Base-by-base conservation (phyloP, 352 stramenopile species). In the Globisporangium nodosum region DNA sequence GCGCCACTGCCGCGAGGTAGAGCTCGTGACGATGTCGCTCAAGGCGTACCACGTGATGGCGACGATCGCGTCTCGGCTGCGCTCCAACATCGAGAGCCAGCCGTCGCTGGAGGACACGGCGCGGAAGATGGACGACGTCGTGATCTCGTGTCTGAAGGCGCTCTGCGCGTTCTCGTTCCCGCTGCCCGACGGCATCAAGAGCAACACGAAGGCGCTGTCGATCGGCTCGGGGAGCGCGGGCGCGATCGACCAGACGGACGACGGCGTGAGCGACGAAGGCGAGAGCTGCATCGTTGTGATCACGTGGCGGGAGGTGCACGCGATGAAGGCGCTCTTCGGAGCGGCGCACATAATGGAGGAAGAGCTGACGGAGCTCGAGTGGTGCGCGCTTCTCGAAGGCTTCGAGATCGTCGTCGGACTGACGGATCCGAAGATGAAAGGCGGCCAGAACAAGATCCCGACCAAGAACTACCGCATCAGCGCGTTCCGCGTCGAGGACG, bases 251-350 rank as follows among this genome's bases (percentile, higher is more conserved):
- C 63, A 81, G 59, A 43, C 47, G 3, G 68, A 88, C 20, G 78
- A 90, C 49, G 53, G 31, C 11, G 57, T 54, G 15, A 45, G 61
- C 2, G 76, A 90, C 6, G 80, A 92, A 60, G 79, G 73, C 8
- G 78, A 90, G 40, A 87, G 73, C 35, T 88, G 70, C 52, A 46
- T 85, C 7, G 77, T 90, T 21, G 61, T 78, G 31, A 69, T 92
- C 49, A 91, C 71, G 46, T 94, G 85, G 85, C 76, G 83, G 31
- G 81, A 94, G 65, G 80, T 94, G 33, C 85, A 92, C 45, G 85
- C 85, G n/a, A 94, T 94, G 85, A 94, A 94, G 58, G 80, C 83
- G 12, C 66, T 94, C 18, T 92, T 92, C 52, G 81, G 79, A 21
- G 79, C 85, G 16, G 84, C 85, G 16, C 85, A 94, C 49, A 87